A percentile compares a stretch with the other conserved stretches of the same genome.
Evolutionary conservation across 2,329 filamentous ascomycete species (phyloP).

Genomic region (Talaromyces islandicus): DNA sequence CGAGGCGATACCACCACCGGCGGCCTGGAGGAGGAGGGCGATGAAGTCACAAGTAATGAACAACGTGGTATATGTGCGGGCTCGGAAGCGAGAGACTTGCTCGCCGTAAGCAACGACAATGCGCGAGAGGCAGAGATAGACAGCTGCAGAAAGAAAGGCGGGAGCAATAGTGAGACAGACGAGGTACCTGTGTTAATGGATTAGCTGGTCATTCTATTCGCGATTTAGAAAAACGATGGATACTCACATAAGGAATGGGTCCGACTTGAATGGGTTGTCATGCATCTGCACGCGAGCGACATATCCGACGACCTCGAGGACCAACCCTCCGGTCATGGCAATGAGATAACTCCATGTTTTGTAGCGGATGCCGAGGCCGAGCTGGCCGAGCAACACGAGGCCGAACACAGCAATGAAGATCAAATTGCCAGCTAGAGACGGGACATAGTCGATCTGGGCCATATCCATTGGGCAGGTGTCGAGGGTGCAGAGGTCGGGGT

Average conservation of each 20-base stretch:
- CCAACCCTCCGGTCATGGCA: slow-evolving; percentile 50
- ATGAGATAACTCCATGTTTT: slow-evolving; percentile 47
- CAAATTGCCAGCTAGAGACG: slow-evolving; percentile 50
- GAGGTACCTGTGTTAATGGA: slow-evolving; percentile 51
- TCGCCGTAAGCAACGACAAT: slow-evolving; percentile 32
- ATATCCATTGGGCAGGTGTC: slow-evolving; percentile 27
- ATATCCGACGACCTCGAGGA: slow-evolving; percentile 56
- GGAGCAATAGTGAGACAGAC: slow-evolving; percentile 59
- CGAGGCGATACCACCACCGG: slow-evolving; percentile 53
- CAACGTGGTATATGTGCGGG: slow-evolving; percentile 28
- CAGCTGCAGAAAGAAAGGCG: slow-evolving; percentile 57
- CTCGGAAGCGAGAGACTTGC: slow-evolving; percentile 25
- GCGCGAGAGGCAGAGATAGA: slow-evolving; percentile 55
- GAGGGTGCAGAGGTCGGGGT: slow-evolving; percentile 27
- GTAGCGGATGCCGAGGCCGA: slow-evolving; percentile 39
- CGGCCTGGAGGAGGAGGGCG: slow-evolving; percentile 55
- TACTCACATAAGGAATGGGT: slow-evolving; percentile 39
- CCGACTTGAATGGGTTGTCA: slow-evolving; percentile 40
- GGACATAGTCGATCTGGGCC: slow-evolving; percentile 49
- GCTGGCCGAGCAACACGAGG: slow-evolving; percentile 37
- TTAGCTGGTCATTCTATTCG: slow-evolving; percentile 21
- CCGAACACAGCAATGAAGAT: slow-evolving; percentile 48
- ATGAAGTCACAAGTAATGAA: slow-evolving; percentile 61
- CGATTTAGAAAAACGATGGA: slow-evolving; percentile 13
- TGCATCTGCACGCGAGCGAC: slow-evolving; percentile 51